phyloP scores from a whole-genome alignment of 345 rosid genomes.

The Cardamine resedifolia region DNA sequence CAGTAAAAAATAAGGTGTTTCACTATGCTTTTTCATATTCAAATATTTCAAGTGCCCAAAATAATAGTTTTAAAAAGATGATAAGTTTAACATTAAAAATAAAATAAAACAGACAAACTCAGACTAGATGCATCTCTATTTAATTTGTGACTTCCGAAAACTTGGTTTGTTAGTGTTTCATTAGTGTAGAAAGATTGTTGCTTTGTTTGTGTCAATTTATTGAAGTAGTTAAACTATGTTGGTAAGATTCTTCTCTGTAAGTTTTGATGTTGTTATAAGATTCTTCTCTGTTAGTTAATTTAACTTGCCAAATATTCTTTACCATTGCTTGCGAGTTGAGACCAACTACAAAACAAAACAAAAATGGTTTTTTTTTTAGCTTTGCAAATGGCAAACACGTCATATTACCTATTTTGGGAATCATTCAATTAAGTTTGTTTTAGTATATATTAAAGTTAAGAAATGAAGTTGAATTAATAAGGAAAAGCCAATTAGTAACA shows the following conservation, averaged over 20 bases:
- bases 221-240: not conserved
- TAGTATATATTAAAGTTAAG: slow-evolving; percentile 7
- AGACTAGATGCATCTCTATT: not conserved
- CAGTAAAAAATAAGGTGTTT: not conserved
- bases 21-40: not conserved
- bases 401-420: slow-evolving; percentile 29
- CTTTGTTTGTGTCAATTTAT: too few relatives aligned
- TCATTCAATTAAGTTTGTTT: not conserved
- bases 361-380: slow-evolving; percentile 11
- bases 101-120: too few relatives aligned
- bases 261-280: not conserved
- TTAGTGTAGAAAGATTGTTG: not conserved
- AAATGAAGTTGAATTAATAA: slow-evolving; percentile 9
- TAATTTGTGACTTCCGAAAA: not conserved
- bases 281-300: not conserved
- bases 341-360: slow-evolving; percentile 29
- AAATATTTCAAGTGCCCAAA: not conserved
- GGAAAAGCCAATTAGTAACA: slow-evolving; percentile 13
- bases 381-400: slow-evolving; percentile 31
- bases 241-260: not conserved
- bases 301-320: slow-evolving; percentile 12
- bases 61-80: not conserved
- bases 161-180: not conserved
- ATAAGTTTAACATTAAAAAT: not conserved
- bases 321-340: slow-evolving; percentile 17